Base-by-base conservation (phyloP, 768 basidiomycete species). In the Tulasnella sp. region DNA sequence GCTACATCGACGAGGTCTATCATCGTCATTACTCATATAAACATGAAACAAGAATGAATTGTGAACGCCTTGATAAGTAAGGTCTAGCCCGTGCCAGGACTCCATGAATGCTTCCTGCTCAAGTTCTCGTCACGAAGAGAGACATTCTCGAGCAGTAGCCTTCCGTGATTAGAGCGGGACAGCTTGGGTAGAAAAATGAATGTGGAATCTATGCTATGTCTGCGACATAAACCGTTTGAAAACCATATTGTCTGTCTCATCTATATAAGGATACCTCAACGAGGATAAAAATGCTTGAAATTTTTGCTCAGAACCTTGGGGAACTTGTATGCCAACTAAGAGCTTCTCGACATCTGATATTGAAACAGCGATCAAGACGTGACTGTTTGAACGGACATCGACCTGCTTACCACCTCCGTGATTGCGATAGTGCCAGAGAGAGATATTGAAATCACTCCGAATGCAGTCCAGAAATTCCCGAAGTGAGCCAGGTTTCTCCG, bases 391-490 rank as follows among this genome's bases (percentile, higher is more conserved):
- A 12, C n/a, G 25, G 25, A 10, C 19, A 35, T 4, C 12, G 53
- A n/a, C 2, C 41, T 12, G 70, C 81, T 53, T 58, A 88, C 92
- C 92, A 61, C 83, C 89, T 27, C 93, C 93, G 53, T 98, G 93
- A 63, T 98, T 96, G 50, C 93, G 76, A 66, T 99, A 99, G 64
- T 99, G 93, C 69, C 96, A 99, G 57, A 99, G 64, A 1, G 89
- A 84, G 44, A 99, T 88, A 64, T 92, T 95, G 90, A 92, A 95
- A 22, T 79, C 81, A n/a, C 74, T 69, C 28, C 82, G 82, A 37
- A 99, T 63, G 3, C 83, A 84, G 25, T 80, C 70, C 54, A 99
- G 71, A 70, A 98, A 99, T 57, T 84, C 86, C 37, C 86, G 78
- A 50, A 99, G 70, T 3, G 92, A 92, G 3, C 81, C 83, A 0